Evolutionary conservation across 345 rosid genomes (phyloP).

Genomic region (Eucalyptus guilfoylei): DNA sequence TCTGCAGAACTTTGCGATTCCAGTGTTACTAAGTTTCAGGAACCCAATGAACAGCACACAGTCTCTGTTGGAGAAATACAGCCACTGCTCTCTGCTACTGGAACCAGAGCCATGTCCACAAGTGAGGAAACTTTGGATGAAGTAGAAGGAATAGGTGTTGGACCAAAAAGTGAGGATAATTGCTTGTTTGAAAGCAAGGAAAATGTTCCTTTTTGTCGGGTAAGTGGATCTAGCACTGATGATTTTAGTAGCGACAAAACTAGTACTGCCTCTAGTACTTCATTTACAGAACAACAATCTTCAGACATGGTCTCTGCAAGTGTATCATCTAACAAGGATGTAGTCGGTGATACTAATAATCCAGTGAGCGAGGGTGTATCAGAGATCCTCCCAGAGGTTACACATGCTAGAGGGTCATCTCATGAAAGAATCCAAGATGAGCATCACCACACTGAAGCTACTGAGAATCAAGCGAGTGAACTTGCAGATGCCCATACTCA

Average conservation of each 20-base stretch:
- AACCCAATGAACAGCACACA: conserved; percentile 5
- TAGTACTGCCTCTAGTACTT: conserved; percentile 30
- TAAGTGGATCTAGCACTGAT: conserved; percentile 17
- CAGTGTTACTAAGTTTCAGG: conserved; percentile 1
- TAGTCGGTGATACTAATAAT: conserved; percentile 29
- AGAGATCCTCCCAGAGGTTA: conserved; percentile 10
- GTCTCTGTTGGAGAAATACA: conserved; percentile 7
- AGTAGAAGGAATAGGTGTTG: conserved; percentile 7
- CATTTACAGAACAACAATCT: conserved; percentile 26
- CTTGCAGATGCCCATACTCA: not conserved
- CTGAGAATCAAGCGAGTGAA: conserved; percentile 20
- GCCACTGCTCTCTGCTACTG: conserved; percentile 10
- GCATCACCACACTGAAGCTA: not conserved
- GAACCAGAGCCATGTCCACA: conserved; percentile 14
- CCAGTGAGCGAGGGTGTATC: conserved; percentile 18
- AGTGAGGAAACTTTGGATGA: conserved; percentile 8
- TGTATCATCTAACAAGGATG: conserved; percentile 32
- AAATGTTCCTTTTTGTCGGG: conserved; percentile 24
- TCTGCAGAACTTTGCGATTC: conserved; percentile 14
- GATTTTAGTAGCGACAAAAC: conserved; percentile 24
- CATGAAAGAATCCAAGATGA: conserved; percentile 15
- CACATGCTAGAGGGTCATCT: conserved; percentile 13
- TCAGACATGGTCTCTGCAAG: conserved; percentile 31
- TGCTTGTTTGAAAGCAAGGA: conserved; percentile 21
- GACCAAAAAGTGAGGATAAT: conserved; percentile 7